Conservation (phyloP, 305 asterid species). For the Salvia sclarea region DNA sequence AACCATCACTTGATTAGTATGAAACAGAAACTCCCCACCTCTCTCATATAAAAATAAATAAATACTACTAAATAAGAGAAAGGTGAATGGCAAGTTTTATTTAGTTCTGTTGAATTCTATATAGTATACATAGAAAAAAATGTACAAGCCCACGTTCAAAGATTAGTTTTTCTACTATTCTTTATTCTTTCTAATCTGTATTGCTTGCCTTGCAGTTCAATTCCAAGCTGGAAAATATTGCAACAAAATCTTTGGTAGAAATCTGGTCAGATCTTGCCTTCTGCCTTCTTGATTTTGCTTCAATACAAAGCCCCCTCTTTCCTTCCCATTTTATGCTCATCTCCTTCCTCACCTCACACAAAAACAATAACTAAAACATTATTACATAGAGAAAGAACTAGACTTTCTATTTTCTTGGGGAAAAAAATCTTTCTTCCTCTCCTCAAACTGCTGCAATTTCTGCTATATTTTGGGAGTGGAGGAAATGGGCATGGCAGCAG, state of each 20-base stretch:
- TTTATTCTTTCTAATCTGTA: constrained; percentile 27
- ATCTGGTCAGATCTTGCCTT: constrained; percentile 67
- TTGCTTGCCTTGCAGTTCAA: constrained; percentile 47
- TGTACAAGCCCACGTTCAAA: constrained; percentile 41
- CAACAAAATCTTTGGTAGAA: constrained; percentile 41
- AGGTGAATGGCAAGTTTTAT: neutral
- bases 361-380: neutral
- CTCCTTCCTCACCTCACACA: neutral
- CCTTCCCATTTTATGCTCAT: neutral
- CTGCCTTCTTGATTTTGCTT: constrained; percentile 49
- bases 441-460: neutral
- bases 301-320: constrained; percentile 36
- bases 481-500: constrained; percentile 64
- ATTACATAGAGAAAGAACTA: constrained; percentile 11
- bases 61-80: neutral
- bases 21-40: constrained; percentile 5
- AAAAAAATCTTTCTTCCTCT: neutral
- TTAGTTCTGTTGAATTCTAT: neutral
- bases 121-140: constrained; percentile 28
- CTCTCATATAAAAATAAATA: neutral
- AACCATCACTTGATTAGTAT: neutral
- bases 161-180: constrained; percentile 29
- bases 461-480: neutral
- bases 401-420: neutral
- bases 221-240: constrained; percentile 34